These are phyloP conservation scores for Paramecium bursaria DNA, from an alignment of 73 alveolate genomes.

Conservation along the genomic window DNA sequence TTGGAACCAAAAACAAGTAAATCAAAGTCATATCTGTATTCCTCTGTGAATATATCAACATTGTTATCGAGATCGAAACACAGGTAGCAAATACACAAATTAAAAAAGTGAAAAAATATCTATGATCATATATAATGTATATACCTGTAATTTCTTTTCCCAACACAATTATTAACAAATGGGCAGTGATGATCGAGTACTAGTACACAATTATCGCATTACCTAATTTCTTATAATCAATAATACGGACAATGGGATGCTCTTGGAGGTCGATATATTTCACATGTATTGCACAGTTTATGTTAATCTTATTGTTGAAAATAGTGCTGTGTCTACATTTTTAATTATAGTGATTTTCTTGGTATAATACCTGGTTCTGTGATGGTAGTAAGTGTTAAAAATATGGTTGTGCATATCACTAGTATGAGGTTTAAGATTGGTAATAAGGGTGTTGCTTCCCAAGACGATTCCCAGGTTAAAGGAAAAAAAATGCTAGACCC, in stretches of 20 bases:
- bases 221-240: background rate
- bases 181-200: slow-evolving; percentile 92
- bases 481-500: slow-evolving; percentile 37
- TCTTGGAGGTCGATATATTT: slow-evolving; percentile 83
- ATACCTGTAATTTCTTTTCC: slow-evolving; percentile 85
- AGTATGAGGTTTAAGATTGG: slow-evolving; percentile 48
- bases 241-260: slow-evolving; percentile 85
- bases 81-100: slow-evolving; percentile 16
- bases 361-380: slow-evolving; percentile 80
- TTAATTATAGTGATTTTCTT: slow-evolving; percentile 58
- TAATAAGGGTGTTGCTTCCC: slow-evolving; percentile 67
- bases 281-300: slow-evolving; percentile 79
- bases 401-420: slow-evolving; percentile 26
- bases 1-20: slow-evolving; percentile 33
- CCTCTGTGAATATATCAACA: background rate
- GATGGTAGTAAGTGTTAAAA: slow-evolving; percentile 43
- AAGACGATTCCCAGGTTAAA: slow-evolving; percentile 19
- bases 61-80: background rate
- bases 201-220: slow-evolving; percentile 87
- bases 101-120: slow-evolving; percentile 44
- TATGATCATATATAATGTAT: background rate
- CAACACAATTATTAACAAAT: slow-evolving; percentile 89
- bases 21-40: background rate
- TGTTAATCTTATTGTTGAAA: slow-evolving; percentile 50
- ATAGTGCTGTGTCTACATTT: slow-evolving; percentile 1